Evolutionary conservation across 495 filamentous ascomycete genomes (phyloP), one percentile per base, ranked within the genome.

Genomic region (Talaromyces borbonicus): DNA sequence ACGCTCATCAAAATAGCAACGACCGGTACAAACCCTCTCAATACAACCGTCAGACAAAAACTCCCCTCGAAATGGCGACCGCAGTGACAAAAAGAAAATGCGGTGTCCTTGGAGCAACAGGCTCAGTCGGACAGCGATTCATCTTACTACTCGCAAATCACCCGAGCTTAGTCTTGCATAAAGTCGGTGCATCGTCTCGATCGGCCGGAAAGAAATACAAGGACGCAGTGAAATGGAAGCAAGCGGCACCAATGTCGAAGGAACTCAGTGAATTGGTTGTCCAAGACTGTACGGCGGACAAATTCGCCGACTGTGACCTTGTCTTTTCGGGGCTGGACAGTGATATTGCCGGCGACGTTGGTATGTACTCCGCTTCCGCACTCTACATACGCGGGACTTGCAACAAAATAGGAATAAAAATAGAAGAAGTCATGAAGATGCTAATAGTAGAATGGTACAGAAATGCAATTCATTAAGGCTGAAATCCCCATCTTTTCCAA

Each of bases 271-370:
- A 84, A 46, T 67, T 92, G 36, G 71, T 87, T 18, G 75, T 92
- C 27, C 78, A 80, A 52, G 78, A 83, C 49, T 92, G 87, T 75
- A 81, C 67, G 56, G 74, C 87, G 4, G 72, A 72, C 54, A 71
- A 85, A 35, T 92, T 90, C 56, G 64, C 69, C 30, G 85, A 89
- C 59, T 93, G 87, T 61, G 87, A 94, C 51, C 69, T 94, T n/a
- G 77, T 94, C 48, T 92, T 90, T 68, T 86, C 80, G 39, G 87
- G 87, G n/a, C 66, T 92, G 46, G 86, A 92, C 66, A 79, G 83
- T 42, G 83, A 87, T 57, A 79, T 90, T 44, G 87, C 87, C 33
- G 85, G 85, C 35, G 81, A 88, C 22, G 79, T 87, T 53, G 80
- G 81, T 84, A 65, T 20, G 56, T 19, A 8, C 22, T 3, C 11